Conservation (phyloP, 495 filamentous ascomycete species). For the Trichocladium antarcticum region DNA sequence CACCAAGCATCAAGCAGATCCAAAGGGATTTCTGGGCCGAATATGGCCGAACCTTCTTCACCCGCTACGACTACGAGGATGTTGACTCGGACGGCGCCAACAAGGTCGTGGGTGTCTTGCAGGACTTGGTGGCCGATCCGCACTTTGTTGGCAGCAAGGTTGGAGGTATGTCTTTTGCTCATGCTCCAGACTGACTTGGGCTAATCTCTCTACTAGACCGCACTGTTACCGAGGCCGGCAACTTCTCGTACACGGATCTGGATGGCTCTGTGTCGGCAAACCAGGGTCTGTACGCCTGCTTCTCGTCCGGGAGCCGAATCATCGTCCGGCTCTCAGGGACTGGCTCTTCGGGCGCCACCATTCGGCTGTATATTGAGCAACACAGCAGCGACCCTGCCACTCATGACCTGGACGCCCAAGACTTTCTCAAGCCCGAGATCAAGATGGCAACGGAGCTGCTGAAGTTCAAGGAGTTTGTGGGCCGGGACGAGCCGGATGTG, state of each 20-base stretch:
- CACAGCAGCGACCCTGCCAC: conserved; percentile 63
- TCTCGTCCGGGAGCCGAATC: conserved; percentile 87
- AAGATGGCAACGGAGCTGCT: conserved; percentile 70
- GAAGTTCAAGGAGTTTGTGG: conserved; percentile 81
- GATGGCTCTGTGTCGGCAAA: conserved; percentile 92
- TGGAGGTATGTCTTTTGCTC: conserved; percentile 40
- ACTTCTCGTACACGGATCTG: conserved; percentile 95
- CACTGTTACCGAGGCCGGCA: conserved; percentile 78
- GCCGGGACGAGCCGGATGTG: conserved; percentile 84
- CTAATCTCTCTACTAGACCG: conserved; percentile 35
- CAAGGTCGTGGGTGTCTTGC: conserved; percentile 70
- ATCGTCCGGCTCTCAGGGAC: conserved; percentile 91
- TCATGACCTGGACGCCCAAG: conserved; percentile 70
- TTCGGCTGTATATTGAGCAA: conserved; percentile 92
- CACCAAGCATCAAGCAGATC: conserved; percentile 85
- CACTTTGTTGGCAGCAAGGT: conserved; percentile 73
- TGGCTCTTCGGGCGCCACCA: conserved; percentile 87
- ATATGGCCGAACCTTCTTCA: conserved; percentile 98
- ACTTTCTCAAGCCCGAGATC: conserved; percentile 87
- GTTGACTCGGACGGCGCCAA: conserved; percentile 83
- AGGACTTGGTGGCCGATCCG: conserved; percentile 53
- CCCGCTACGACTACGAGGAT: conserved; percentile 94
- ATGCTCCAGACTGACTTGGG: conserved; percentile 3
- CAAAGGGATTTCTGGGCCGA: conserved; percentile 95
- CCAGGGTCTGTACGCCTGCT: conserved; percentile 91